Evolutionary conservation across 352 stramenopile species (phyloP).

Genomic region (Elongisporangium anandrum): DNA sequence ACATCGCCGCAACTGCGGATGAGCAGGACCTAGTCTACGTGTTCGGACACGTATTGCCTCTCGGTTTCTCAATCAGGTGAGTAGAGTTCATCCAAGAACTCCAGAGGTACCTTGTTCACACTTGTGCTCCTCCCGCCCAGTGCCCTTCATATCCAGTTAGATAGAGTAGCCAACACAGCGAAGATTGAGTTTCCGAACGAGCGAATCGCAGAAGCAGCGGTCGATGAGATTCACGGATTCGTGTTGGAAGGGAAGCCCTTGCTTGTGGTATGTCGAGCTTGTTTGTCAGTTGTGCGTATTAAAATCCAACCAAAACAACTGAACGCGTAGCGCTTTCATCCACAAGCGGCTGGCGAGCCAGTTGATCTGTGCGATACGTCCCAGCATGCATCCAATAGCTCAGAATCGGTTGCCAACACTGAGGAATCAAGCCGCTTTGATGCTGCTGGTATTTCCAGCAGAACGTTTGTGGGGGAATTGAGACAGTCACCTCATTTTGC

Average conservation of each 20-base stretch:
- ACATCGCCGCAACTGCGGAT: conserved; percentile 39
- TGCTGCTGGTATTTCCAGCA: neutral
- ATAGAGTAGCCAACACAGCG: conserved; percentile 1
- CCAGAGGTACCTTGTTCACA: too few species aligned
- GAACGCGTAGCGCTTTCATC: neutral
- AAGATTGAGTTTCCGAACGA: conserved; percentile 20
- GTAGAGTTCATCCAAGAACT: neutral
- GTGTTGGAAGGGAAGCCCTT: conserved; percentile 36
- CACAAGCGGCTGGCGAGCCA: neutral
- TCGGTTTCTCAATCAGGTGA: conserved; percentile 29
- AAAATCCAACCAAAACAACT: neutral
- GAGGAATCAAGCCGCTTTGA: neutral
- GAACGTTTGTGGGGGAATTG: neutral
- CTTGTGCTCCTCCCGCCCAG: neutral
- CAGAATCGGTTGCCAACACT: neutral
- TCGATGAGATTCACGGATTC: conserved; percentile 46
- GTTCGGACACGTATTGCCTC: conserved; percentile 49
- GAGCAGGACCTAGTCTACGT: conserved; percentile 50
- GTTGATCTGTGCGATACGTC: too few species aligned
- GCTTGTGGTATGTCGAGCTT: conserved; percentile 33
- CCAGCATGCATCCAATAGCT: neutral
- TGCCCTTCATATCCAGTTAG: conserved; percentile 9
- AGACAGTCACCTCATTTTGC: neutral
- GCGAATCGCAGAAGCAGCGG: conserved; percentile 27
- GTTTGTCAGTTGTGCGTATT: neutral